phyloP scores from a whole-genome alignment of 768 basidiomycete species.

The Imleria badia region DNA sequence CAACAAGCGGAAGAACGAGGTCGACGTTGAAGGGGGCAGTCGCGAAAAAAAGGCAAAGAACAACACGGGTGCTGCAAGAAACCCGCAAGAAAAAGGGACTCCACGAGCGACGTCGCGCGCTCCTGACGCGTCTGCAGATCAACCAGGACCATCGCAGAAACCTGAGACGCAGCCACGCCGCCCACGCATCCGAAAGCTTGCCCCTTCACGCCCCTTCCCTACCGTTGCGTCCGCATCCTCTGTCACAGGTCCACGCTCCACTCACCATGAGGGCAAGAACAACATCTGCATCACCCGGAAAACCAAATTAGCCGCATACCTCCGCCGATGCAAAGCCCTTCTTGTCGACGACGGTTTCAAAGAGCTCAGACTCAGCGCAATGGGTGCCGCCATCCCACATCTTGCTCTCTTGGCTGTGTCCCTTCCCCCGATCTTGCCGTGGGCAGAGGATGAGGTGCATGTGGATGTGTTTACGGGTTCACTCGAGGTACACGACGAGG shows the following conservation, averaged over 20 bases:
- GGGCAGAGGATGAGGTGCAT: constrained; percentile 57
- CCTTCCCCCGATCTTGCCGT: constrained; percentile 72
- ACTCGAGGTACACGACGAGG: constrained; percentile 73
- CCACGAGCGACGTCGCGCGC: background rate
- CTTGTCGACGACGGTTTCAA: constrained; percentile 79
- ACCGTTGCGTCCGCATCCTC: constrained; percentile 72
- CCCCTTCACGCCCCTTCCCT: constrained; percentile 73
- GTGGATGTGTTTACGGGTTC: constrained; percentile 67
- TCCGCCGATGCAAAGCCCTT: constrained; percentile 73
- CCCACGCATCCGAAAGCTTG: constrained; percentile 59
- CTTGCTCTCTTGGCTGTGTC: constrained; percentile 68
- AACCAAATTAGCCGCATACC: constrained; percentile 68
- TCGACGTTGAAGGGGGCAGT: background rate
- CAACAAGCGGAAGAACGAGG: constrained; percentile 24
- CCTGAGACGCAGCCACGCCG: constrained; percentile 15
- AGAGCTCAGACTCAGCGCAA: constrained; percentile 70
- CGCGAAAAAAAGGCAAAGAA: constrained; percentile 19
- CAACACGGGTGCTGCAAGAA: background rate
- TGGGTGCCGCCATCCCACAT: constrained; percentile 89
- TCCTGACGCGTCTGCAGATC: constrained; percentile 1
- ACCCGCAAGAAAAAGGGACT: background rate
- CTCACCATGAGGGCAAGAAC: constrained; percentile 79
- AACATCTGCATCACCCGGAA: constrained; percentile 78
- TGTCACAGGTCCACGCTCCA: constrained; percentile 77
- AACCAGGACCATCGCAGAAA: constrained; percentile 1